These are phyloP conservation scores for Colletotrichum falcatum DNA, from an alignment of 2,329 filamentous ascomycete genomes.

Conservation along the genomic window DNA sequence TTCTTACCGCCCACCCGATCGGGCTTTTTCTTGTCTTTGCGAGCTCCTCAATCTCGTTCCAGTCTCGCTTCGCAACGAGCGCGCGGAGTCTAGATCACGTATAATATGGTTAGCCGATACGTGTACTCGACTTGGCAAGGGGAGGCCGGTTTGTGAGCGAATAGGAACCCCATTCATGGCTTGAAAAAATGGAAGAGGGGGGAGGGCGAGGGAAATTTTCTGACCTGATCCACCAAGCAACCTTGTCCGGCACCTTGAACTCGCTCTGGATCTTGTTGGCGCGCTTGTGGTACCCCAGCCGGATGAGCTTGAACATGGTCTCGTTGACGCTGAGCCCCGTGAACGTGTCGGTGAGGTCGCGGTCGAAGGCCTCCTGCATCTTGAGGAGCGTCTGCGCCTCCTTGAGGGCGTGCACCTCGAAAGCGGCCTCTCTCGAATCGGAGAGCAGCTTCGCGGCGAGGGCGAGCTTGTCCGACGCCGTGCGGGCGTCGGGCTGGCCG, in stretches of 20 bases:
- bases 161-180: not conserved
- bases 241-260: slow-evolving; percentile 93
- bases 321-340: slow-evolving; percentile 89
- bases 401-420: slow-evolving; percentile 80
- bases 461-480: slow-evolving; percentile 87
- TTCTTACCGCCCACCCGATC: slow-evolving; percentile 93
- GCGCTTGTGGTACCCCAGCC: slow-evolving; percentile 83
- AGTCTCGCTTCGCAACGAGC: slow-evolving; percentile 89
- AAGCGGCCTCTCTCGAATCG: slow-evolving; percentile 82
- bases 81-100: slow-evolving; percentile 76
- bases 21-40: slow-evolving; percentile 84
- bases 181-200: not conserved
- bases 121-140: not conserved
- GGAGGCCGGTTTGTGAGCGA: not conserved
- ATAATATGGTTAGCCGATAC: not conserved
- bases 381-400: slow-evolving; percentile 84
- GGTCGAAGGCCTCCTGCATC: slow-evolving; percentile 89
- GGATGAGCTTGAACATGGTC: slow-evolving; percentile 89
- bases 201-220: slow-evolving; percentile 42
- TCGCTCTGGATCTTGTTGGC: slow-evolving; percentile 90
- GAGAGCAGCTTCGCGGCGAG: slow-evolving; percentile 84
- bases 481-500: slow-evolving; percentile 74
- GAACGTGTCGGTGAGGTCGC: slow-evolving; percentile 82
- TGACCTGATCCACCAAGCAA: slow-evolving; percentile 84
- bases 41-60: slow-evolving; percentile 91